A percentile compares a stretch with the other conserved stretches of the same genome.
These are phyloP conservation scores for Clohesyomyces aquaticus DNA, from an alignment of 495 filamentous ascomycete genomes.

Conservation along the genomic window DNA sequence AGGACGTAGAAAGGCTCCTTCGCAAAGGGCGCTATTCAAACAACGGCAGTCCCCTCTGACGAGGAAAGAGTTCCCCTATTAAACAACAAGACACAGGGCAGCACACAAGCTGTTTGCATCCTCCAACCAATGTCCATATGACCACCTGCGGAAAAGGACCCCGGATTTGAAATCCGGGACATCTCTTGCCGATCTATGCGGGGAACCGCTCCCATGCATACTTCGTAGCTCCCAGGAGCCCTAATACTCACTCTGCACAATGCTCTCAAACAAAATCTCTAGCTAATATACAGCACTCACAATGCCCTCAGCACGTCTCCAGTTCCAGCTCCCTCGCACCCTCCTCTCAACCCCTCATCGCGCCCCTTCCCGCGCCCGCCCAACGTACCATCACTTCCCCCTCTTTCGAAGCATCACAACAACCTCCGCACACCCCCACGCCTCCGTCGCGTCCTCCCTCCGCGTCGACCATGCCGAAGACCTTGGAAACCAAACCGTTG, in stretches of 20 bases:
- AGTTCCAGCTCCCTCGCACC: neutral
- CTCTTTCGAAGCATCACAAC: slow-evolving; percentile 7
- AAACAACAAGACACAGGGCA: too few relatives aligned
- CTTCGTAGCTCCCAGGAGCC: neutral
- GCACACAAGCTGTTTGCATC: too few relatives aligned
- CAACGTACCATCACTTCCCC: neutral
- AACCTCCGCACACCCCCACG: neutral
- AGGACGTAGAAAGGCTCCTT: too few relatives aligned
- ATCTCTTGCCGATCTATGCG: neutral
- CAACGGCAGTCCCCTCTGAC: too few relatives aligned
- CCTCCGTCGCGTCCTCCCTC: neutral
- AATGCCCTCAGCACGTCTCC: slow-evolving; percentile 15
- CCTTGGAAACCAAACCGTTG: slow-evolving; percentile 35
- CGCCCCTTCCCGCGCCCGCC: neutral
- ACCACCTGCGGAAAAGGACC: too few relatives aligned
- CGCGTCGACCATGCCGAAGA: slow-evolving; percentile 29
- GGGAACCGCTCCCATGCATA: neutral
- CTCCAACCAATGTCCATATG: too few relatives aligned
- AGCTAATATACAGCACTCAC: slow-evolving; percentile 13
- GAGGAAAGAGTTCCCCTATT: too few relatives aligned
- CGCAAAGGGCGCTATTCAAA: too few relatives aligned
- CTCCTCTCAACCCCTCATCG: neutral
- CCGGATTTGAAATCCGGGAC: neutral
- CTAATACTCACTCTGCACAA: neutral
- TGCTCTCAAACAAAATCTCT: slow-evolving; percentile 1